Percentiles rank a stretch among this genome's conserved stretches.
Conservation (phyloP, 2,329 filamentous ascomycete species). For the Fusarium pseudoanthophilum region DNA sequence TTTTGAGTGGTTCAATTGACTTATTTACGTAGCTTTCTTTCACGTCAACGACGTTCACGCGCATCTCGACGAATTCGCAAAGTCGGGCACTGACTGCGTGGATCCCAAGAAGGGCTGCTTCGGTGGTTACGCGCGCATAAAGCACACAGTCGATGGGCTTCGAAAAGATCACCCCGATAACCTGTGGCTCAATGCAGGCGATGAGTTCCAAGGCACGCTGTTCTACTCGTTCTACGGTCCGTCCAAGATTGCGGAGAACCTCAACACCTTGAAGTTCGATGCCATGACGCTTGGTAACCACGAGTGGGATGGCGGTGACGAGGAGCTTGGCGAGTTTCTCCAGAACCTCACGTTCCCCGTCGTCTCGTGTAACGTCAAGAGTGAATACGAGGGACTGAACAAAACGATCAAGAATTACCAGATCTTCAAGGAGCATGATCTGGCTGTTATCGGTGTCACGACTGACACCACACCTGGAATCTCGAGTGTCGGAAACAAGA, state of each 20-base stretch:
- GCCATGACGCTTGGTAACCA: constrained; percentile 76
- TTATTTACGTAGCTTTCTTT: constrained; percentile 62
- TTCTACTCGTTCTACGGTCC: constrained; percentile 75
- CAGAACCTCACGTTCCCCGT: constrained; percentile 73
- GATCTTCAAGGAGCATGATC: constrained; percentile 68
- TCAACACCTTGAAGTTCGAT: constrained; percentile 74
- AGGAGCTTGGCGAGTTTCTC: constrained; percentile 69
- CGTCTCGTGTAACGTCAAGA: constrained; percentile 71
- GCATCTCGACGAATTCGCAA: constrained; percentile 71
- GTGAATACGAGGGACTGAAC: constrained; percentile 68
- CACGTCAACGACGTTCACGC: constrained; percentile 77
- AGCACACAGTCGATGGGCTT: constrained; percentile 67
- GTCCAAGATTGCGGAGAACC: constrained; percentile 73
- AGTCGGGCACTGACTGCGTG: constrained; percentile 70
- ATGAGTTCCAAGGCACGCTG: constrained; percentile 75
- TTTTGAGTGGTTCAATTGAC: not conserved
- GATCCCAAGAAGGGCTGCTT: constrained; percentile 67
- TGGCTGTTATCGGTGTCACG: constrained; percentile 73
- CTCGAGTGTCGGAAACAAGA: constrained; percentile 67
- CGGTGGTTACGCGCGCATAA: constrained; percentile 73
- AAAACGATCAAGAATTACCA: constrained; percentile 73
- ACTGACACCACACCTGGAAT: constrained; percentile 69
- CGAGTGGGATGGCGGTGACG: constrained; percentile 73
- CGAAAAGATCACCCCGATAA: constrained; percentile 68
- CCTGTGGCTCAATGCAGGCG: constrained; percentile 72